Conservation (phyloP, 129 eudicot genomes). For the Chrysanthemum makinoi region DNA sequence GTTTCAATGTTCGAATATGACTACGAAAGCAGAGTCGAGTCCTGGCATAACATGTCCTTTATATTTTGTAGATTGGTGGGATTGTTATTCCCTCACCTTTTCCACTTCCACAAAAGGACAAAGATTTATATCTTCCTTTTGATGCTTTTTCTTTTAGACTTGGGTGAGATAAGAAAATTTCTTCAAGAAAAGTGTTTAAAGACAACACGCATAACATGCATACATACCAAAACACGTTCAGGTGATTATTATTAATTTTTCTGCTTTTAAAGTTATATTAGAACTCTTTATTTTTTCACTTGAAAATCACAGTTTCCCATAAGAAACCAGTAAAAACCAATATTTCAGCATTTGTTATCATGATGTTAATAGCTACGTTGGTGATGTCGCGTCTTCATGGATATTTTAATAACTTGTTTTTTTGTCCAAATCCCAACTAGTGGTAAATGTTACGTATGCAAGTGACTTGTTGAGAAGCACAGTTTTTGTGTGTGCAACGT, state of each 20-base stretch:
- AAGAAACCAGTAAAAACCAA: constrained; percentile 1
- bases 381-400: constrained; percentile 8
- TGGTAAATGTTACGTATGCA: constrained; percentile 13
- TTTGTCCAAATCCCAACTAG: not conserved
- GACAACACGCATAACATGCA: too few species aligned
- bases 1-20: not conserved
- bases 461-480: constrained; percentile 12
- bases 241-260: not conserved
- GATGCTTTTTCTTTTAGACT: too few species aligned
- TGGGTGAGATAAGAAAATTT: too few species aligned
- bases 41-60: not conserved
- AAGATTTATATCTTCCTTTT: too few species aligned
- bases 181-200: too few species aligned
- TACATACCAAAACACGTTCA: constrained; percentile 17
- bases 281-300: constrained; percentile 21
- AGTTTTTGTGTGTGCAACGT: constrained; percentile 9
- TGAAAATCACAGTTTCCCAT: constrained; percentile 13
- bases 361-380: constrained; percentile 23
- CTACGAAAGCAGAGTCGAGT: constrained; percentile 20
- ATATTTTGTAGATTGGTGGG: constrained; percentile 6
- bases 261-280: not conserved
- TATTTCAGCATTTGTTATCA: constrained; percentile 12
- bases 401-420: constrained; percentile 6
- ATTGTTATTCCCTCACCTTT: constrained; percentile 15
- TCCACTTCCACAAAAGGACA: not conserved